Evolutionary conservation across 306 rosid species (phyloP).

Genomic region (Cucumis cinereus): DNA sequence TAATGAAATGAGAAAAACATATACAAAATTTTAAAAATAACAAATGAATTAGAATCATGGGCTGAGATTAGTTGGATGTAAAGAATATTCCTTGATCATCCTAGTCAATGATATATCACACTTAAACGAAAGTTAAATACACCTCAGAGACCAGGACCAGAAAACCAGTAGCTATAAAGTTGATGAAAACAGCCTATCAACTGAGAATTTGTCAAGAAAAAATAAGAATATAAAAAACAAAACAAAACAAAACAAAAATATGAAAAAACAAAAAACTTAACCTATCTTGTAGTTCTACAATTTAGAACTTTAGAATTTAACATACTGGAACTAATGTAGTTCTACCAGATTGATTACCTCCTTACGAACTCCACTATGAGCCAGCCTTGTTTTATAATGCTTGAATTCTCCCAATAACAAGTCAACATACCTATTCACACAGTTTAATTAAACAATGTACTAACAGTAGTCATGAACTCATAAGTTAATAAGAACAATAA

Average conservation of each 20-base stretch:
- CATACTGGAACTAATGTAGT: not conserved
- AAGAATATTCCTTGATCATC: not conserved
- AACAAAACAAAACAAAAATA: not conserved
- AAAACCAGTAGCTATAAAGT: not conserved
- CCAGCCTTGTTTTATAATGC: constrained; percentile 91
- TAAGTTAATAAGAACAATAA: not conserved
- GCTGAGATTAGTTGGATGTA: not conserved
- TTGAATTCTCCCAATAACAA: constrained; percentile 94
- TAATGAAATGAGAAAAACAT: not conserved
- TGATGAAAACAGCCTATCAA: not conserved
- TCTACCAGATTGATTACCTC: constrained; percentile 47
- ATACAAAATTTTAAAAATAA: not conserved
- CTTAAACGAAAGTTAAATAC: not conserved
- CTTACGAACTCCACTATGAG: constrained; percentile 74
- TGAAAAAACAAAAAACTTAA: not conserved
- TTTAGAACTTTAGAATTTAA: not conserved
- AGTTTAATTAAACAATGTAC: constrained; percentile 22
- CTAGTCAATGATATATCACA: not conserved
- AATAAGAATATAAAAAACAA: not conserved
- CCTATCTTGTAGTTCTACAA: not conserved
- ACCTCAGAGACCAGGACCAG: not conserved
- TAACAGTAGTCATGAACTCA: not conserved
- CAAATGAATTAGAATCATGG: not conserved
- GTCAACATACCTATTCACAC: constrained; percentile 70
- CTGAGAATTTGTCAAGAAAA: not conserved